Evolutionary conservation across 108 stramenopile species (phyloP).

Genomic region (Cyclostephanos tholiformis): DNA sequence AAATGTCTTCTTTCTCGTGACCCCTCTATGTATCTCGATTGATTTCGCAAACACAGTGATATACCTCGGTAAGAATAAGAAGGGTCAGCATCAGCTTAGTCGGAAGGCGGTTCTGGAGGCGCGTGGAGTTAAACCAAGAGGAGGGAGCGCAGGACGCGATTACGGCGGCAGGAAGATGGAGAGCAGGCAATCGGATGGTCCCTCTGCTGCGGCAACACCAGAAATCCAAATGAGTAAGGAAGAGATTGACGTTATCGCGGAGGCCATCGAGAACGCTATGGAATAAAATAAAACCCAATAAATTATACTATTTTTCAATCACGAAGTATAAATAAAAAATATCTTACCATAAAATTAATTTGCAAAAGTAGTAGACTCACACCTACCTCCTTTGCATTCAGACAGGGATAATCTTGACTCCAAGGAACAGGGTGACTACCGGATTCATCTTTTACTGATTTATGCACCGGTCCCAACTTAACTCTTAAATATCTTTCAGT

Average conservation of each 20-base stretch:
- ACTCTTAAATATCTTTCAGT: no score
- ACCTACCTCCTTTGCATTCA: no score
- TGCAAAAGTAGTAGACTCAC: no score
- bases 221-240: constrained; percentile 60
- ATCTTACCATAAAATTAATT: no score
- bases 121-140: constrained; percentile 22
- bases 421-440: no score
- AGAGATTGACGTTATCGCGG: constrained; percentile 73
- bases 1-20: neutral
- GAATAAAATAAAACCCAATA: constrained; percentile 18
- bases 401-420: no score
- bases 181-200: constrained; percentile 4
- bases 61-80: constrained; percentile 77
- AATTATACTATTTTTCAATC: no score
- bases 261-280: constrained; percentile 69
- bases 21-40: neutral
- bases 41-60: constrained; percentile 12
- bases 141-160: constrained; percentile 14
- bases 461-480: no score
- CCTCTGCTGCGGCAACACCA: constrained; percentile 24
- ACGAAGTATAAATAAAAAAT: no score
- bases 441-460: no score
- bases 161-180: constrained; percentile 6
- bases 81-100: constrained; percentile 73
- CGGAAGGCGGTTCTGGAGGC: constrained; percentile 69